Conservation (phyloP, 2,329 filamentous ascomycete genomes). For the Alternaria sp. region DNA sequence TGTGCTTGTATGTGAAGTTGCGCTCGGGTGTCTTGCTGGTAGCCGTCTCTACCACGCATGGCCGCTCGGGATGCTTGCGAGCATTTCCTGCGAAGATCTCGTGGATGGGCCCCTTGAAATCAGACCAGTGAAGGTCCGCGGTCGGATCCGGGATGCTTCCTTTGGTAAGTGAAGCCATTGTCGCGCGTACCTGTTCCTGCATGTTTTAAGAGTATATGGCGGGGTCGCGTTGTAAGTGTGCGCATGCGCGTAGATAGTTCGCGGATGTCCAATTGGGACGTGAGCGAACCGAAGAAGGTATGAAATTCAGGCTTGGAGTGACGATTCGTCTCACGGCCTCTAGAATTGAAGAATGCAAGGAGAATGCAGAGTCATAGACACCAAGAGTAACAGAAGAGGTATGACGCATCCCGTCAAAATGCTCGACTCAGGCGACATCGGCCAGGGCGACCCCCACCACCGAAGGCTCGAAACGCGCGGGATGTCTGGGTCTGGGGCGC, state of each 20-base stretch:
- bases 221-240: constrained; percentile 16
- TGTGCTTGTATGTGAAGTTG: constrained; percentile 82
- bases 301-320: too few relatives aligned
- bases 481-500: constrained; percentile 3
- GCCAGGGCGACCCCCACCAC: constrained; percentile 27
- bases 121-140: constrained; percentile 70
- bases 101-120: constrained; percentile 71
- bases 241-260: constrained; percentile 6
- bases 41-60: constrained; percentile 72
- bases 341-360: not conserved
- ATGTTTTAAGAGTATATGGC: constrained; percentile 11
- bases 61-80: constrained; percentile 68
- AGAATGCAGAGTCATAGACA: not conserved
- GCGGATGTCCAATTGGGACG: constrained; percentile 3
- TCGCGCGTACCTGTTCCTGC: constrained; percentile 25
- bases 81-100: constrained; percentile 74
- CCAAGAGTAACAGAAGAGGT: constrained; percentile 4
- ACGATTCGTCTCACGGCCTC: not conserved
- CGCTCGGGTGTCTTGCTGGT: constrained; percentile 62
- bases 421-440: constrained; percentile 40
- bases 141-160: constrained; percentile 67
- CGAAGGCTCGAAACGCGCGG: constrained; percentile 11
- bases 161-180: constrained; percentile 34
- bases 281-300: not conserved
- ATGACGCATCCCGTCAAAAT: constrained; percentile 30